Evolutionary conservation across 768 basidiomycete genomes (phyloP), one percentile per base, ranked within the genome.

Genomic region (Collybia nuda): DNA sequence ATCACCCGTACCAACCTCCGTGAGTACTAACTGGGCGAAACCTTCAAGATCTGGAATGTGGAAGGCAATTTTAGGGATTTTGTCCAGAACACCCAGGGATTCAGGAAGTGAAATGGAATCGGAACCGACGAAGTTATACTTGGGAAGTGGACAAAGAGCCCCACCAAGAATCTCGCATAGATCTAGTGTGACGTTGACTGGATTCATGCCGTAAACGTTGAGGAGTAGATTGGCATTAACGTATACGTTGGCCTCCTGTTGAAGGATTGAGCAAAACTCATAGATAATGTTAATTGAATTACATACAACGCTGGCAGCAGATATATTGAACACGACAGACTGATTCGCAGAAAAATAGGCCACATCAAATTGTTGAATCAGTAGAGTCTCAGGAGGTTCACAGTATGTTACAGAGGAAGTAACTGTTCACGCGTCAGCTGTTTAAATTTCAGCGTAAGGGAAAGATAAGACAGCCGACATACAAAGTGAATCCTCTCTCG

Each of bases 11-110:
- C 73, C 71, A 26, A 83, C 78, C 54, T 90, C 82, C 2, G 73
- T 80, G 36, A 96, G 76, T 5, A 84, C 79, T 47, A 98, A 71
- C 58, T 93, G 88, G 0, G 85, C 93, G 60, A 82, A 93, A 15
- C 90, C 93, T 64, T 98, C 93, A 5, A 98, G 76, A 67, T 99
- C 90, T 4, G 96, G 96, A 32, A 99, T 87, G 37, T 75, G 70
- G 66, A 85, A 99, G 0, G 90, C 93, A 45, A 96, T 90, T 18
- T 67, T 66, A 0, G 94, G 93, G n/a, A 95, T 75, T 51, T 71
- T 67, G 32, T 73, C 67, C 18, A 74, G 60, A 37, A 91, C 71
- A 37, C 78, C 76, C 40, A 87, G 65, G 19, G 81, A 79, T 24
- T 75, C 61, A 0, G 89, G 88, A 0, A 93, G 71, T 2, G 78